phyloP scores from a whole-genome alignment of 2,329 filamentous ascomycete genomes.

The Aspergillus pseudoviridinutans region DNA sequence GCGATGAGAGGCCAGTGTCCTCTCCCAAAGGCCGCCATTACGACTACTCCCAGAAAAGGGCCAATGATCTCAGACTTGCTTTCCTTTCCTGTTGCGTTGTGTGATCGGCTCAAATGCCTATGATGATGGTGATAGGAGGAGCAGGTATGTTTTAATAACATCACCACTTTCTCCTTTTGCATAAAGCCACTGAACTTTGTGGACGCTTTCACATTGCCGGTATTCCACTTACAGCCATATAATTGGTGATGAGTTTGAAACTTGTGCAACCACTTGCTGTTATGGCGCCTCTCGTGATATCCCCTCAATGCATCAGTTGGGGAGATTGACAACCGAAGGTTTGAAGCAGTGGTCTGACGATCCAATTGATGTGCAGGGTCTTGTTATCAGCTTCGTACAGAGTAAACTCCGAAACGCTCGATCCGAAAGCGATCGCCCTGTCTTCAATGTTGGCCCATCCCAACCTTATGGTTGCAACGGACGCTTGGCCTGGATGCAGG shows the following conservation, averaged over 20 bases:
- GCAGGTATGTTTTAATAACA: neutral
- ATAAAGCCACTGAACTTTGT: neutral
- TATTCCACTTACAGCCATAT: neutral
- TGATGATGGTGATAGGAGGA: neutral
- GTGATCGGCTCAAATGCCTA: neutral
- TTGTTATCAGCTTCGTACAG: neutral
- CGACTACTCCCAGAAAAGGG: neutral
- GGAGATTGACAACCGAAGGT: neutral
- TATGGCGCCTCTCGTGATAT: constrained; percentile 2
- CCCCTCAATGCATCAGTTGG: neutral
- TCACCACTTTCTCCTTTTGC: neutral
- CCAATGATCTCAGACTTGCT: neutral
- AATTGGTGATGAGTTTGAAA: neutral
- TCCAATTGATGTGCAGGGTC: no score
- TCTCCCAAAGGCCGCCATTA: constrained; percentile 6
- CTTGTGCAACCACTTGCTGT: constrained; percentile 4
- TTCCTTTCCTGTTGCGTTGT: neutral
- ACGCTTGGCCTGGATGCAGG: neutral
- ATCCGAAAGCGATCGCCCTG: neutral
- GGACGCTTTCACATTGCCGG: neutral
- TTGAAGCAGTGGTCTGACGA: no score
- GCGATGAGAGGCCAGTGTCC: neutral
- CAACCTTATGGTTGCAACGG: neutral
- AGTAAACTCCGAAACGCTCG: neutral
- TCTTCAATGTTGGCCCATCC: neutral